Conservation (phyloP, 2,329 filamentous ascomycete species). For the Didymosphaeria variabile region DNA sequence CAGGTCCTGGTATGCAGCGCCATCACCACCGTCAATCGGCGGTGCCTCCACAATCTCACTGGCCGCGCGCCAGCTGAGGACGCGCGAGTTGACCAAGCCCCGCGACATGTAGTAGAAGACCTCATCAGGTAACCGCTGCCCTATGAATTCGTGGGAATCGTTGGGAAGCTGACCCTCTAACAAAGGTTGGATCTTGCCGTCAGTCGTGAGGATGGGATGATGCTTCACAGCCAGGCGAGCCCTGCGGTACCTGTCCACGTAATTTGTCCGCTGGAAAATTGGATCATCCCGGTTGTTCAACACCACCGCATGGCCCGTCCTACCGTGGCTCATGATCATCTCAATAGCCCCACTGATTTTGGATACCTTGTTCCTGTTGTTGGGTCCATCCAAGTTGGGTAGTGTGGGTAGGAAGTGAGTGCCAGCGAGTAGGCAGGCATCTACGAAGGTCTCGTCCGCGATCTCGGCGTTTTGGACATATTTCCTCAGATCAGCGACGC, state of each 20-base stretch:
- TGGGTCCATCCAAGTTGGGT: constrained; percentile 74
- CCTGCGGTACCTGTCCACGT: constrained; percentile 86
- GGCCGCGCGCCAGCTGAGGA: constrained; percentile 84
- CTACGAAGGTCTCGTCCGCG: constrained; percentile 79
- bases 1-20: constrained; percentile 81
- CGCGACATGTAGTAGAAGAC: constrained; percentile 88
- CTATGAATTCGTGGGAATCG: constrained; percentile 89
- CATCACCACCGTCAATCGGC: constrained; percentile 84
- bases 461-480: constrained; percentile 53
- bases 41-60: constrained; percentile 80
- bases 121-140: constrained; percentile 88
- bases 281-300: constrained; percentile 82
- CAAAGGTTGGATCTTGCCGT: constrained; percentile 79
- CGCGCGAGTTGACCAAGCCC: constrained; percentile 79
- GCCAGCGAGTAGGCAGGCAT: constrained; percentile 83
- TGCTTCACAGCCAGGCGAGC: constrained; percentile 87
- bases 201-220: constrained; percentile 79
- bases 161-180: constrained; percentile 77
- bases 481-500: constrained; percentile 71
- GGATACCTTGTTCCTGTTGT: constrained; percentile 62
- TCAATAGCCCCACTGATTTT: constrained; percentile 80
- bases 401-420: constrained; percentile 82
- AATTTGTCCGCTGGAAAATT: constrained; percentile 74
- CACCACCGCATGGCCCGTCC: constrained; percentile 77
- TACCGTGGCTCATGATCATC: constrained; percentile 72